Evolutionary conservation across 441 rosid genomes (phyloP).

Genomic region (Erodium texanum): DNA sequence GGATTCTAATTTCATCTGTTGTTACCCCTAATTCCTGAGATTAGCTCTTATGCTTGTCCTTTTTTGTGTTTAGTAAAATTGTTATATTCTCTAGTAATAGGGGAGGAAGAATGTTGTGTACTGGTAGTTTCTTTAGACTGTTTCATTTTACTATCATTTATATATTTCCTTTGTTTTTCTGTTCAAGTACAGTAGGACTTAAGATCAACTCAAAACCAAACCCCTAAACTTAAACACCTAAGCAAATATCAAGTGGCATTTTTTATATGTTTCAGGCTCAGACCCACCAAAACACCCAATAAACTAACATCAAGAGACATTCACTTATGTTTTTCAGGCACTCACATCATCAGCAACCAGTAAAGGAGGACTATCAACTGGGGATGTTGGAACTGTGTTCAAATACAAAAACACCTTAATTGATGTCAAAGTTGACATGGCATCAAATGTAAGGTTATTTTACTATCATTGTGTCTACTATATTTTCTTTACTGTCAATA

Average conservation of each 20-base stretch:
- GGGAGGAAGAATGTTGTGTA: background rate
- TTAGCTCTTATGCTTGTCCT: background rate
- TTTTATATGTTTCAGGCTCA: no score
- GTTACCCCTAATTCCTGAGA: background rate
- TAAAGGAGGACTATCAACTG: constrained; percentile 19
- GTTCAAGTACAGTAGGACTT: background rate
- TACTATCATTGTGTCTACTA: background rate
- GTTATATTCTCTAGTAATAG: background rate
- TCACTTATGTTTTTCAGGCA: constrained; percentile 14
- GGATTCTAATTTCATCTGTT: no score
- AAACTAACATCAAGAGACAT: background rate
- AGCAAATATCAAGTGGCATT: no score
- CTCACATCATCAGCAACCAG: constrained; percentile 14
- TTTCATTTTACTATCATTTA: background rate
- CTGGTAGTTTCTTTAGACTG: background rate
- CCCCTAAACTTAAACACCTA: no score
- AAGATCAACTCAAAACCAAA: no score
- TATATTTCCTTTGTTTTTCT: background rate
- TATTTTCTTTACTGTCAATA: background rate
- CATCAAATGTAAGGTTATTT: constrained; percentile 17
- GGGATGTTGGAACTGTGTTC: constrained; percentile 17
- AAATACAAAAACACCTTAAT: constrained; percentile 15
- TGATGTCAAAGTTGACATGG: constrained; percentile 20
- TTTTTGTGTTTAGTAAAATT: background rate
- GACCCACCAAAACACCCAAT: background rate